Percentiles rank a stretch among this genome's conserved stretches.
Conservation (phyloP, 768 basidiomycete genomes). For the Pisolithus orientalis region DNA sequence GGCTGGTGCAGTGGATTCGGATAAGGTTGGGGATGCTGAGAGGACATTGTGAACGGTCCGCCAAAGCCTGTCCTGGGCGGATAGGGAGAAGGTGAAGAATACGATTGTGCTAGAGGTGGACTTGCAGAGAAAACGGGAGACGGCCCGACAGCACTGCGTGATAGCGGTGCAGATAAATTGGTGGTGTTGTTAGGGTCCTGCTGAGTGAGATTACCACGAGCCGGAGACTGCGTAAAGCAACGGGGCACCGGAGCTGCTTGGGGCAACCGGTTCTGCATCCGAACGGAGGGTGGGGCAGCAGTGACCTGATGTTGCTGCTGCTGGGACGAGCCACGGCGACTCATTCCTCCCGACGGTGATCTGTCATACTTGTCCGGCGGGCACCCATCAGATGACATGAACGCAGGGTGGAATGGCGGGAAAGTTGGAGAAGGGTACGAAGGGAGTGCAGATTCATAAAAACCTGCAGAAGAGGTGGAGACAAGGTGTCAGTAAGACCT, state of each 20-base stretch:
- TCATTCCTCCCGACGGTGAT: background rate
- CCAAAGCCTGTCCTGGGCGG: slow-evolving; percentile 31
- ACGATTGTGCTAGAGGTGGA: slow-evolving; percentile 10
- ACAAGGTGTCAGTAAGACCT: background rate
- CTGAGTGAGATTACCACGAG: background rate
- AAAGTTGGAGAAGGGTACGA: background rate
- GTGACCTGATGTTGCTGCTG: slow-evolving; percentile 1
- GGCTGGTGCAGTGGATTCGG: slow-evolving; percentile 25
- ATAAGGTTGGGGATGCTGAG: slow-evolving; percentile 29
- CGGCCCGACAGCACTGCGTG: background rate
- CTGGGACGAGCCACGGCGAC: background rate
- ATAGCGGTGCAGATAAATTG: background rate
- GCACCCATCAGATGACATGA: slow-evolving; percentile 6
- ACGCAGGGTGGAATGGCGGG: background rate
- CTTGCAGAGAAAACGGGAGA: slow-evolving; percentile 19
- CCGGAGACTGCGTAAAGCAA: background rate
- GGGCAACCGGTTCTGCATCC: background rate
- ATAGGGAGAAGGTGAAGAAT: slow-evolving; percentile 26
- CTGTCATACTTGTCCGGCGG: background rate
- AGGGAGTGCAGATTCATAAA: background rate
- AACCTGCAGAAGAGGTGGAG: slow-evolving; percentile 3
- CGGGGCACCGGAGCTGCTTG: slow-evolving; percentile 4
- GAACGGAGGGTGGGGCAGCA: background rate
- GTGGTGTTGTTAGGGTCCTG: background rate
- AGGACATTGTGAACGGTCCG: slow-evolving; percentile 44